These are phyloP conservation scores for Bipolaris sorokiniana DNA, from an alignment of 2,329 filamentous ascomycete genomes.

Conservation along the genomic window DNA sequence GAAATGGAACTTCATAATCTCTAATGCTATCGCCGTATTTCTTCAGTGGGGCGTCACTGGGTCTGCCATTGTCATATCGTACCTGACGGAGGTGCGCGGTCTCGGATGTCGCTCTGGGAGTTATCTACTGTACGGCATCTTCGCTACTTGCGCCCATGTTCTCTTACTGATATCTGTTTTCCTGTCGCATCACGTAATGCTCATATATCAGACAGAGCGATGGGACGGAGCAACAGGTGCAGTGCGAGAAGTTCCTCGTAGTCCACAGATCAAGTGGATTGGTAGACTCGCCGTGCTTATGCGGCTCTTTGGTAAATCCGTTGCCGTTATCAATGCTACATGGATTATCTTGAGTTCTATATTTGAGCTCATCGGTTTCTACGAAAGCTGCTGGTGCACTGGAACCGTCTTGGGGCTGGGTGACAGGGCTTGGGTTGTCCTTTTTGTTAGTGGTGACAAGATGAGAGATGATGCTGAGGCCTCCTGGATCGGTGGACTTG, in stretches of 20 bases:
- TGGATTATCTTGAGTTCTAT: conserved; percentile 4
- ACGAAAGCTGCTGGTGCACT: conserved; percentile 3
- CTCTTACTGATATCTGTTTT: background rate
- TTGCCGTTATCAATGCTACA: background rate
- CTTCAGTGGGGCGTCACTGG: conserved; percentile 3
- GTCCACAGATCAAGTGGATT: background rate
- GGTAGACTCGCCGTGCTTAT: background rate
- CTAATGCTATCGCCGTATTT: background rate
- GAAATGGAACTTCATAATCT: background rate
- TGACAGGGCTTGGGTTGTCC: conserved; percentile 3
- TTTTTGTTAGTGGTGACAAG: conserved; percentile 5
- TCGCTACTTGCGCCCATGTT: background rate
- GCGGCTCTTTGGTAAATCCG: background rate
- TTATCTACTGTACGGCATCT: conserved; percentile 3
- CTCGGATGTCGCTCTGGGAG: conserved; percentile 7
- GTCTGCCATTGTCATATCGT: conserved; percentile 6
- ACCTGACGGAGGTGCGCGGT: conserved; percentile 5
- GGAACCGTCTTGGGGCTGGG: background rate
- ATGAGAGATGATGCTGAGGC: conserved; percentile 2
- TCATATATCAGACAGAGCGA: background rate
- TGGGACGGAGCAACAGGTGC: background rate
- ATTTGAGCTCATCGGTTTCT: conserved; percentile 2
- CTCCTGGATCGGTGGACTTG: conserved; percentile 8
- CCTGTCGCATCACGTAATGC: conserved; percentile 3
- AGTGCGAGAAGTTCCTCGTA: background rate